A percentile compares a stretch with the other conserved stretches of the same genome.
Evolutionary conservation across 2,329 filamentous ascomycete genomes (phyloP).

Genomic region (Trichoderma semiorbis): DNA sequence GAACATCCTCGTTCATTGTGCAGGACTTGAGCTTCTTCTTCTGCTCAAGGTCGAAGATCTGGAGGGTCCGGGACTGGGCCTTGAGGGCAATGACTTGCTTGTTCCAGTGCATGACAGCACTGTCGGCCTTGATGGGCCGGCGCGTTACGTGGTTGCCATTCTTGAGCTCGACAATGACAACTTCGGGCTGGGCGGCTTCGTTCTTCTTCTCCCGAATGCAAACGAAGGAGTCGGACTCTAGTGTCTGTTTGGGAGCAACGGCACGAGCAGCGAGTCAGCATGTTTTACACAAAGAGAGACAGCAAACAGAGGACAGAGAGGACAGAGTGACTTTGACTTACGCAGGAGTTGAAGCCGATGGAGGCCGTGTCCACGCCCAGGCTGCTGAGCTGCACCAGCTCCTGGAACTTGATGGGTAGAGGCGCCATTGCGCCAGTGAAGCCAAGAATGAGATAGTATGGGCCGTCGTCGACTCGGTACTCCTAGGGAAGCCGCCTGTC

Average conservation of each 20-base stretch:
- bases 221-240: constrained; percentile 96
- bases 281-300: not conserved
- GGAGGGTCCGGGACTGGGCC: constrained; percentile 87
- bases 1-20: constrained; percentile 93
- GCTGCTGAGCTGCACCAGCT: constrained; percentile 69
- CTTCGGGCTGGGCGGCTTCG: constrained; percentile 80
- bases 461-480: constrained; percentile 19
- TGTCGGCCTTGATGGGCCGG: constrained; percentile 96
- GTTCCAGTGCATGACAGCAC: constrained; percentile 99
- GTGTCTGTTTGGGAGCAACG: constrained; percentile 60
- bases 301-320: not conserved
- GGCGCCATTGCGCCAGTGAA: constrained; percentile 53
- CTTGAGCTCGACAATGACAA: constrained; percentile 97
- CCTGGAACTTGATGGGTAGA: constrained; percentile 89
- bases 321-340: constrained; percentile 42
- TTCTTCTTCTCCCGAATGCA: constrained; percentile 94
- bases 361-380: constrained; percentile 45
- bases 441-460: constrained; percentile 21
- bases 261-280: not conserved
- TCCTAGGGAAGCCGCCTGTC: constrained; percentile 22
- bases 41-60: constrained; percentile 91
- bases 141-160: constrained; percentile 94
- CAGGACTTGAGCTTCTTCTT: constrained; percentile 97
- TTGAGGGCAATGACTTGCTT: constrained; percentile 95
- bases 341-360: constrained; percentile 79